A percentile compares a stretch with the other conserved stretches of the same genome.
Evolutionary conservation across 441 rosid genomes (phyloP).

Genomic region (Omphalea diandra): DNA sequence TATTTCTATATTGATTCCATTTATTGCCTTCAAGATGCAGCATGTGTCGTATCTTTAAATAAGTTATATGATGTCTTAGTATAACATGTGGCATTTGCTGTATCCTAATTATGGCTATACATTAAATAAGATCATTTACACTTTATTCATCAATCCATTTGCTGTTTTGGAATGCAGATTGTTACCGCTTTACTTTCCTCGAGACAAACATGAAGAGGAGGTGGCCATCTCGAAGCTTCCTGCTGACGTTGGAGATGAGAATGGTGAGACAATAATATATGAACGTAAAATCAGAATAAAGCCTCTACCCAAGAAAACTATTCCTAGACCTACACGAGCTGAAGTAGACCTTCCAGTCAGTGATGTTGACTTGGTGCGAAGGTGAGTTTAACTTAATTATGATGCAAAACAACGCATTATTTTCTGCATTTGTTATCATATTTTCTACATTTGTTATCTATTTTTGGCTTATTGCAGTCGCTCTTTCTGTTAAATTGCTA

Average conservation of each 20-base stretch:
- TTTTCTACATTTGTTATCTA: neutral
- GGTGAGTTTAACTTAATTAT: slow-evolving; percentile 50
- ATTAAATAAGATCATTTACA: neutral
- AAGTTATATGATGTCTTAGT: slow-evolving; percentile 14
- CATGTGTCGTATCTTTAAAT: slow-evolving; percentile 7
- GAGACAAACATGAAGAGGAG: slow-evolving; percentile 96
- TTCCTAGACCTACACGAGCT: slow-evolving; percentile 58
- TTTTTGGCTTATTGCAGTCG: neutral
- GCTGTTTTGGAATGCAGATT: slow-evolving; percentile 49
- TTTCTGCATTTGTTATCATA: too few relatives aligned
- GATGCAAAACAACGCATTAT: neutral
- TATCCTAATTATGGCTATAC: neutral
- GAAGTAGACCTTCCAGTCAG: slow-evolving; percentile 69
- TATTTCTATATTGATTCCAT: slow-evolving; percentile 24
- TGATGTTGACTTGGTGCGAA: slow-evolving; percentile 87
- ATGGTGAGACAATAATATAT: slow-evolving; percentile 94
- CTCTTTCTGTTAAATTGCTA: neutral
- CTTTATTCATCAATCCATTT: slow-evolving; percentile 24
- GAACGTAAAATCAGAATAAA: slow-evolving; percentile 98
- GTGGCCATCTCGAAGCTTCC: slow-evolving; percentile 94
- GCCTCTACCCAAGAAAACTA: slow-evolving; percentile 82
- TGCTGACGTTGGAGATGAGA: slow-evolving; percentile 99
- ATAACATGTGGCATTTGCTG: slow-evolving; percentile 7
- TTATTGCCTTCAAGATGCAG: slow-evolving; percentile 9
- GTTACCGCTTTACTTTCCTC: slow-evolving; percentile 98